A percentile compares a stretch with the other conserved stretches of the same genome.
These are phyloP conservation scores for Rhinocladiella similis DNA, from an alignment of 2,329 filamentous ascomycete genomes.

Conservation along the genomic window DNA sequence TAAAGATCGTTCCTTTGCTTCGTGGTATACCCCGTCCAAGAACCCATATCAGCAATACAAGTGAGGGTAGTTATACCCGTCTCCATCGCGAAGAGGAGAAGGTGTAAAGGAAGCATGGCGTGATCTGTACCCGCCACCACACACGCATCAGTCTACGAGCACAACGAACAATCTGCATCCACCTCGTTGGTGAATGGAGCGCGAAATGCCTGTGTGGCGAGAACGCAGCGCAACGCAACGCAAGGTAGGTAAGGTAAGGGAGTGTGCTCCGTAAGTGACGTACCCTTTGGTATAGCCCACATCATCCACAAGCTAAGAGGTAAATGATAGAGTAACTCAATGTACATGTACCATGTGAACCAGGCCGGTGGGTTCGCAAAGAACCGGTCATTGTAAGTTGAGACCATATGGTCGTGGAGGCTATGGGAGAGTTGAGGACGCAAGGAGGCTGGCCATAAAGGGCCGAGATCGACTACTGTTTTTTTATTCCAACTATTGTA, in stretches of 20 bases:
- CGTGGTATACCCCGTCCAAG: slow-evolving; percentile 51
- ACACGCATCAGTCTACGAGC: no score
- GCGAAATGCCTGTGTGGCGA: no score
- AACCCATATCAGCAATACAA: slow-evolving; percentile 62
- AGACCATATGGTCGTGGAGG: slow-evolving; percentile 59
- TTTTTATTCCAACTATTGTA: no score
- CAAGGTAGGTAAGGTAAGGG: no score
- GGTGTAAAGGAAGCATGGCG: slow-evolving; percentile 57
- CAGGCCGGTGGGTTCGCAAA: slow-evolving; percentile 59
- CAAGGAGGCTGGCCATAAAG: slow-evolving; percentile 57
- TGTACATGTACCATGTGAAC: slow-evolving; percentile 58
- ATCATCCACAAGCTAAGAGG: slow-evolving; percentile 63
- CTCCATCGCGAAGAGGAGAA: slow-evolving; percentile 61
- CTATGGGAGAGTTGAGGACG: slow-evolving; percentile 50
- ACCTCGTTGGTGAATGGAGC: no score
- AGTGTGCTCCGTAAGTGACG: no score
- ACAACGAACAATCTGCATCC: no score
- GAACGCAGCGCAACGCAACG: no score
- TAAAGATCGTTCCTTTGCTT: slow-evolving; percentile 52
- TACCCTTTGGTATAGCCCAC: slow-evolving; percentile 54
- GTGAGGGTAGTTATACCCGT: slow-evolving; percentile 62
- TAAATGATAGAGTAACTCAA: slow-evolving; percentile 62
- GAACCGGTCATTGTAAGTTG: slow-evolving; percentile 64
- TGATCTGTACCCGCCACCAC: no score
- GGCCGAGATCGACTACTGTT: slow-evolving; percentile 60